Evolutionary conservation across 768 basidiomycete genomes (phyloP).

Genomic region (Kwoniella heveanensis): DNA sequence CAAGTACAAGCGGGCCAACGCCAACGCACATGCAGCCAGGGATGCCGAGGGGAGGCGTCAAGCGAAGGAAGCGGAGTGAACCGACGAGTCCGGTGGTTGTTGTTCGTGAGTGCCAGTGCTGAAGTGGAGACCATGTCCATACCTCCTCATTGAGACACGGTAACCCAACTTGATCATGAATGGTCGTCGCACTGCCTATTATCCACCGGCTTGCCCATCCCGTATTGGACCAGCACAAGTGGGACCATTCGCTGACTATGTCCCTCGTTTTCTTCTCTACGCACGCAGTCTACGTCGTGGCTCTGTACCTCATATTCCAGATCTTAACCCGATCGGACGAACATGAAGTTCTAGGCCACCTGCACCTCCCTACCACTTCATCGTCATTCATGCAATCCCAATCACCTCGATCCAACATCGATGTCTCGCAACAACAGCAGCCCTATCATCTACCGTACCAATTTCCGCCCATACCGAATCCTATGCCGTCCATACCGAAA

Average conservation of each 20-base stretch:
- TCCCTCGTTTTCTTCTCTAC: neutral
- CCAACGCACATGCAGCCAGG: too few relatives aligned
- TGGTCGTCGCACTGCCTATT: too few relatives aligned
- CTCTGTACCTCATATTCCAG: conserved; percentile 45
- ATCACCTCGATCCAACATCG: conserved; percentile 21
- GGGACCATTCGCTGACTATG: neutral
- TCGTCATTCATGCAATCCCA: conserved; percentile 25
- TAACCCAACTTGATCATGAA: too few relatives aligned
- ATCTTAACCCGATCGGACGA: conserved; percentile 48
- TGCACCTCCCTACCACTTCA: conserved; percentile 16
- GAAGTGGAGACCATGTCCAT: too few relatives aligned
- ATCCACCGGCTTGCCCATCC: too few relatives aligned
- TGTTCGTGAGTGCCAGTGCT: conserved; percentile 43
- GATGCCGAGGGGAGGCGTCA: neutral
- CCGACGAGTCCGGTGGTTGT: conserved; percentile 44
- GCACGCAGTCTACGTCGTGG: conserved; percentile 45
- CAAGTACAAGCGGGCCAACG: too few relatives aligned
- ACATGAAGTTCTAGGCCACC: conserved; percentile 39
- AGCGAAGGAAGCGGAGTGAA: conserved; percentile 40
- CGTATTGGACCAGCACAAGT: too few relatives aligned
- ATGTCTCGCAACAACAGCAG: conserved; percentile 14
- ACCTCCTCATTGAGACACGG: too few relatives aligned
- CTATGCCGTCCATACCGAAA: conserved; percentile 5
- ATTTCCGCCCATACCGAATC: conserved; percentile 36
- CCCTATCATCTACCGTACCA: conserved; percentile 40